Percentiles rank a stretch among this genome's conserved stretches.
These are phyloP conservation scores for Phialemonium atrogriseum DNA, from an alignment of 2,329 filamentous ascomycete species.

Conservation along the genomic window DNA sequence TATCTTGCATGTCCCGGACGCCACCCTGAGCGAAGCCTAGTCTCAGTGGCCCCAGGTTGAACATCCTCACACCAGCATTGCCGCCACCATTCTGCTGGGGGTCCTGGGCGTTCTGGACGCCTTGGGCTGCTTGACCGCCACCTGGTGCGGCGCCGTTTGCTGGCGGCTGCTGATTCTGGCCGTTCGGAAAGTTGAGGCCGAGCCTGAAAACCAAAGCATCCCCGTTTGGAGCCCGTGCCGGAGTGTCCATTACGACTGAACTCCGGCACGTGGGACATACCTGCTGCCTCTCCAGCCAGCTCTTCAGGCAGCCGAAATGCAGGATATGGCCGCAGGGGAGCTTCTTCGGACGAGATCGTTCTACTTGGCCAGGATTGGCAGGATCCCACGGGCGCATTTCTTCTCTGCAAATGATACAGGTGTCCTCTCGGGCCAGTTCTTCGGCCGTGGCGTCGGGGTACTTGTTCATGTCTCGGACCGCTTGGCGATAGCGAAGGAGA, in stretches of 20 bases:
- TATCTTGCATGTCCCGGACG: conserved; percentile 54
- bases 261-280: conserved; percentile 91
- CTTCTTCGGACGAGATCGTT: conserved; percentile 86
- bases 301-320: conserved; percentile 88
- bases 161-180: conserved; percentile 21
- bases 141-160: conserved; percentile 17
- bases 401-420: conserved; percentile 96
- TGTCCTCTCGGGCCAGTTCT: conserved; percentile 78
- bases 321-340: conserved; percentile 93
- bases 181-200: conserved; percentile 22
- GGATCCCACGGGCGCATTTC: conserved; percentile 80
- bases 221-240: conserved; percentile 23
- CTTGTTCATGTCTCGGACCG: conserved; percentile 87
- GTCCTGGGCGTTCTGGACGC: conserved; percentile 18
- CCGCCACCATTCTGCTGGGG: conserved; percentile 21
- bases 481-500: conserved; percentile 81
- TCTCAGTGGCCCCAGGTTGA: conserved; percentile 59
- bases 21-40: conserved; percentile 69
- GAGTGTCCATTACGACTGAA: conserved; percentile 61
- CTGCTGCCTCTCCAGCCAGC: conserved; percentile 95
- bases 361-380: conserved; percentile 59
- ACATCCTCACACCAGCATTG: conserved; percentile 24
- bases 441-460: conserved; percentile 87
- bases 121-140: conserved; percentile 14
- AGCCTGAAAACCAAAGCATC: conserved; percentile 24